Evolutionary conservation across 768 basidiomycete species (phyloP).

Genomic region (Panaeolus papilionaceus): DNA sequence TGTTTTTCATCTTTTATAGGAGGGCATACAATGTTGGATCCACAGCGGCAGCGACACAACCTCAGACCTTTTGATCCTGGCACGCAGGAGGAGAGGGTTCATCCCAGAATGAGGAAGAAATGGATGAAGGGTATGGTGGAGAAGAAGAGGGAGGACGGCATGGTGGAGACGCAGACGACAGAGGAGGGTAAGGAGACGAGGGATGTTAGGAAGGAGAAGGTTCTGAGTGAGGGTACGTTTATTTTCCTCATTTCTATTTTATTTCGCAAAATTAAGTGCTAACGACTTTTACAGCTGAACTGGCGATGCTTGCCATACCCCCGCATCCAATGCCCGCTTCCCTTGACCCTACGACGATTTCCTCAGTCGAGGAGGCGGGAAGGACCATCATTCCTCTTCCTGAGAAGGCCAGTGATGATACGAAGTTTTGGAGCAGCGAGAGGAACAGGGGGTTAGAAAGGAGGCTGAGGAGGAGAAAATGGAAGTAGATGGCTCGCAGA

Average conservation of each 20-base stretch:
- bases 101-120: slow-evolving; percentile 68
- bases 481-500: slow-evolving; percentile 24
- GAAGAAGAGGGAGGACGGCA: slow-evolving; percentile 22
- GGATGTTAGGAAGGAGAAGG: slow-evolving; percentile 11
- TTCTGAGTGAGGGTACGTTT: slow-evolving; percentile 19
- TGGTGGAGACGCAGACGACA: too few species aligned
- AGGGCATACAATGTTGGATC: too few species aligned
- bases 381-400: background rate
- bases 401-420: background rate
- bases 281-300: background rate
- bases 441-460: too few species aligned
- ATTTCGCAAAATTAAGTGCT: background rate
- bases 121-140: slow-evolving; percentile 44
- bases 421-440: too few species aligned
- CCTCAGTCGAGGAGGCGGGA: slow-evolving; percentile 14
- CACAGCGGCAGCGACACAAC: background rate
- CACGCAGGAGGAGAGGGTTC: slow-evolving; percentile 48
- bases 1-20: too few species aligned
- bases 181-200: slow-evolving; percentile 17
- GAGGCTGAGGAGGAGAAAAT: background rate
- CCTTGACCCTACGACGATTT: slow-evolving; percentile 44
- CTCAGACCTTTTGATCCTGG: background rate
- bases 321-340: slow-evolving; percentile 57
- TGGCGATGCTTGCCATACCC: slow-evolving; percentile 36
- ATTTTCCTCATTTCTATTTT: background rate